Evolutionary conservation across 257 asterid species (phyloP).

Genomic region (Solanum acaule): DNA sequence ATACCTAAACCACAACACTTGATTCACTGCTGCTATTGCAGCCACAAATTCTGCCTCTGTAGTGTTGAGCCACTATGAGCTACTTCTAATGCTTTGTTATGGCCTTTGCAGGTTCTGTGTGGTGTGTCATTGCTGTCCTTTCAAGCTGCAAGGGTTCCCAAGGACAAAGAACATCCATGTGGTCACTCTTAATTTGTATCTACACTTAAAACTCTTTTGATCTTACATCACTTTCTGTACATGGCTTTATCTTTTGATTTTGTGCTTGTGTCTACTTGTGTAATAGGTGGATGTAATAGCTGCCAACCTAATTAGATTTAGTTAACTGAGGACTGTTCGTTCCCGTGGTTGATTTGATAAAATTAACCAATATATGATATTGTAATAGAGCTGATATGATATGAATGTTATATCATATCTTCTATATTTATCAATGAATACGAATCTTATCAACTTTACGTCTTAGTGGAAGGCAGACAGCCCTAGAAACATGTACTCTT

Average conservation of each 20-base stretch:
- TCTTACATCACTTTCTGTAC: conserved; percentile 16
- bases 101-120: conserved; percentile 68
- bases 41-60: background rate
- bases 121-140: conserved; percentile 86
- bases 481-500: background rate
- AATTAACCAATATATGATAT: background rate
- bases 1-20: background rate
- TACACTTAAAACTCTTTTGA: conserved; percentile 36
- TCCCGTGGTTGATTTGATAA: background rate
- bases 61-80: background rate
- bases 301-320: background rate
- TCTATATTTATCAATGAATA: background rate
- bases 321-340: background rate
- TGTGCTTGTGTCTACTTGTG: background rate
- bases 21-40: background rate
- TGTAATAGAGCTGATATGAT: background rate
- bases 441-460: background rate
- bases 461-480: background rate
- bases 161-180: conserved; percentile 99
- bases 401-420: background rate
- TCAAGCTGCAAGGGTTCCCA: conserved; percentile 75
- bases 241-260: background rate
- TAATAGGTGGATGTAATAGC: background rate
- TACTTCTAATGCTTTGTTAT: background rate
- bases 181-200: conserved; percentile 91